Base-by-base conservation (phyloP, 2,329 filamentous ascomycete genomes). In the Ceratocystis huliohia region DNA sequence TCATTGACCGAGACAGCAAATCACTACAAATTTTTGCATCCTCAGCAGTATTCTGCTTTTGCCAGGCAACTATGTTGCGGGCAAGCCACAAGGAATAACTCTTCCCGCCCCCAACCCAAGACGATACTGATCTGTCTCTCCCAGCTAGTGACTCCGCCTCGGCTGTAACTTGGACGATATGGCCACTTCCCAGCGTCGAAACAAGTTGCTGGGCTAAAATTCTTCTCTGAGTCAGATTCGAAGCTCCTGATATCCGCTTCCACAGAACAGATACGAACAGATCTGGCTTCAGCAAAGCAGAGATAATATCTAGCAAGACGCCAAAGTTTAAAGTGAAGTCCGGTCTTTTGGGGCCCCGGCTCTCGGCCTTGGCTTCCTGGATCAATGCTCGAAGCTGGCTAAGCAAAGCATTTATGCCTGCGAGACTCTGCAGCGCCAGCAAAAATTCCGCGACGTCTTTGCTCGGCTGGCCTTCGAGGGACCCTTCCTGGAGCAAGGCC, bases 351-450 rank as follows among this genome's bases (percentile, higher is more conserved):
- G 74, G 61, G 28, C 74, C 74, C 65, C 76, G 73, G 1, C 72
- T 68, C 7, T 75, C 74, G 0, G 74, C 70, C 64, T 78, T 82
- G 13, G 76, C 76, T 69, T 82, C 79, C 61, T 80, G 78, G 6
- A 86, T 80, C 20, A 89, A 76, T 22, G 81, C 79, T 68, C 83
- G 85, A 37, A 96, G 76, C 65, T 87, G 84, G n/a, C 85, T 80
- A 8, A 91, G 74, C 33, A 92, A 73, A n/a, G 89, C 88, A 69
- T 91, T 93, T 41, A 96, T 74, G 0, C 91, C 92, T 1, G 87
- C 81, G 17, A 94, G 79, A 72, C 86, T 96, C 66, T 81, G 81
- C 4, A 99, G 76, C 72, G 86, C 89, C 68, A 76, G 74, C 0
- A 89, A 70, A 17, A 97, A 76, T 1, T 82, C 74, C 50, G 76